These are phyloP conservation scores for Capronia coronata DNA, from an alignment of 2,329 filamentous ascomycete genomes.

Conservation along the genomic window DNA sequence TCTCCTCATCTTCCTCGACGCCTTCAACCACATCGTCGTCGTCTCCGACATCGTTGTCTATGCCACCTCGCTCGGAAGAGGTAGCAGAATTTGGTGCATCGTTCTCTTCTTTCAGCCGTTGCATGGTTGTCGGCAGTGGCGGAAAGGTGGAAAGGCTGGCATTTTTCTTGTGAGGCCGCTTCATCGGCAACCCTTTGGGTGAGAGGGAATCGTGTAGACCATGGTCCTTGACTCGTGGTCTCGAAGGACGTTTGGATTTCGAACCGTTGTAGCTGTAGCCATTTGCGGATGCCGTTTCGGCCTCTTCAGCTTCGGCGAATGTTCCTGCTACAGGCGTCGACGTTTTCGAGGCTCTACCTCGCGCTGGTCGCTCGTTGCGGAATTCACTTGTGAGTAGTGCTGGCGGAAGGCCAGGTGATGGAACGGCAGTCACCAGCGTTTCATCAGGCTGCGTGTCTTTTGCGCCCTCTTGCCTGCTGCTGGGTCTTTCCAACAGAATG, in stretches of 20 bases:
- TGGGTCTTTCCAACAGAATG: slow-evolving; percentile 19
- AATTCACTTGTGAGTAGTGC: slow-evolving; percentile 14
- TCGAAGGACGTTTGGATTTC: slow-evolving; percentile 24
- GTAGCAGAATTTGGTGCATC: slow-evolving; percentile 11
- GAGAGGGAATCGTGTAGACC: slow-evolving; percentile 28
- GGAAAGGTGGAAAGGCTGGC: slow-evolving; percentile 28
- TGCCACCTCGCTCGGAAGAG: slow-evolving; percentile 28
- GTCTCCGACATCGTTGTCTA: slow-evolving; percentile 23
- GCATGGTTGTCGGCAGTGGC: not conserved
- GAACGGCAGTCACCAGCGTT: slow-evolving; percentile 13
- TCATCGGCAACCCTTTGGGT: slow-evolving; percentile 29
- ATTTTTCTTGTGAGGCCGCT: slow-evolving; percentile 36
- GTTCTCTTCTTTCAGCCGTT: slow-evolving; percentile 13
- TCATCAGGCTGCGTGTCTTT: slow-evolving; percentile 16
- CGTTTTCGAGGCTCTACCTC: slow-evolving; percentile 37
- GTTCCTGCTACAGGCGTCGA: slow-evolving; percentile 37
- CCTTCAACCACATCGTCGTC: slow-evolving; percentile 32
- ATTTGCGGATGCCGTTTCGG: slow-evolving; percentile 14
- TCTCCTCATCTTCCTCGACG: slow-evolving; percentile 61
- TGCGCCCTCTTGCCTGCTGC: slow-evolving; percentile 36
- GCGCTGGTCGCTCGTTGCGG: slow-evolving; percentile 17
- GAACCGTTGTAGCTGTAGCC: slow-evolving; percentile 10
- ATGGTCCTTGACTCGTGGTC: slow-evolving; percentile 27
- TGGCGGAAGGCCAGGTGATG: slow-evolving; percentile 31
- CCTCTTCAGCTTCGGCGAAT: slow-evolving; percentile 33